Base-by-base conservation (phyloP, 768 basidiomycete genomes). In the Epithele typhae region DNA sequence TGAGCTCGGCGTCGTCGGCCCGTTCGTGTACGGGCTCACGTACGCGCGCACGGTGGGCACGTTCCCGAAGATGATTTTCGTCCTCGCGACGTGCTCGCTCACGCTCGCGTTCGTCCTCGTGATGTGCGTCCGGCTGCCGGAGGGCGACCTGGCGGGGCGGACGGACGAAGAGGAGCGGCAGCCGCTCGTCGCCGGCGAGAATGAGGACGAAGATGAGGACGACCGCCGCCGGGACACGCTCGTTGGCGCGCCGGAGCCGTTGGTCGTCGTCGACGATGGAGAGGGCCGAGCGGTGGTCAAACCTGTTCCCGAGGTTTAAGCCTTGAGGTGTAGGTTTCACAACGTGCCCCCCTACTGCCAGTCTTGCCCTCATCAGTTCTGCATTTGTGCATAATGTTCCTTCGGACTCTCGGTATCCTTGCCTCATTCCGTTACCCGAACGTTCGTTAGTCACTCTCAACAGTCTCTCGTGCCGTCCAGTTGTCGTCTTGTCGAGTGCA, bases 41-140 rank as follows among this genome's bases (percentile, higher is more conserved):
- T 93, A 82, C 58, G 72, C 77, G 51, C 73, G 70, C 43, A 93
- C 88, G 0, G 88, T 91, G 14, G 78, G 76, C 8, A 71, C 67
- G 8, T 82, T 81, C 58, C 84, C 92, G 2, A 72, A 77, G 30
- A 75, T 79, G 3, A 80, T 93, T 5, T 86, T 92, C 64, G 69
- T 81, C 46, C 66, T 87, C 21, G 74, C 78, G 7, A 62, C 19
- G 18, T 8, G n/a, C 19, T 3, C 23, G 40, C 50, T 30, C 27
- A 14, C 14, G 27, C 7, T 30, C 14, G 27, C 27, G 8, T 30
- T 30, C 27, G 27, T 30, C 8, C 27, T 30, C 27, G 27, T 30
- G 8, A 7, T 14, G 27, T 30, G 27, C 14, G 27, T 30, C 7
- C 27, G 27, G 27, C 27, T 30, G 27, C 27, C 27, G 8, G 27